Conservation (phyloP, 1,284 basidiomycete species). For the Sporisorium iseilematis-ciliati region DNA sequence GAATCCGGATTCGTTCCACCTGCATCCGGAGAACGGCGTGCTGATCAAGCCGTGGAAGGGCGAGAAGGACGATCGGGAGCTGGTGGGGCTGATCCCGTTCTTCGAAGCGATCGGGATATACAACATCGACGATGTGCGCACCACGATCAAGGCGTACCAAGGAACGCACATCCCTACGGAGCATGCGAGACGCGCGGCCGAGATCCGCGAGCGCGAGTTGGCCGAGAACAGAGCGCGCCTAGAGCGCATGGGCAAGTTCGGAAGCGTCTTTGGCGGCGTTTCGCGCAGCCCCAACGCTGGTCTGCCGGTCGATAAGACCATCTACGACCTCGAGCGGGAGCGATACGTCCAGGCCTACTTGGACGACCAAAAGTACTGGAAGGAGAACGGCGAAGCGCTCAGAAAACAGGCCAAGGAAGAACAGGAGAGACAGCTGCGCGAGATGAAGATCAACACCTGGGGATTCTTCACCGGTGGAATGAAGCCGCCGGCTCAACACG, state of each 20-base stretch:
- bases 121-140: constrained; percentile 79
- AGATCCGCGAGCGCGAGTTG: constrained; percentile 76
- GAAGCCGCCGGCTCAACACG: constrained; percentile 11
- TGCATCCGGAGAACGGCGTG: constrained; percentile 91
- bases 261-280: constrained; percentile 75
- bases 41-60: constrained; percentile 90
- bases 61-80: constrained; percentile 78
- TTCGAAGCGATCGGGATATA: constrained; percentile 79
- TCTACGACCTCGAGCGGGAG: constrained; percentile 88
- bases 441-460: constrained; percentile 69
- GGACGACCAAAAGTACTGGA: constrained; percentile 89
- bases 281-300: constrained; percentile 9
- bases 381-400: constrained; percentile 83
- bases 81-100: constrained; percentile 94
- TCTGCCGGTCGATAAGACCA: constrained; percentile 73
- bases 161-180: constrained; percentile 89
- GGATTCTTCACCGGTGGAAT: constrained; percentile 45
- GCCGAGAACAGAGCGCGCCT: constrained; percentile 66
- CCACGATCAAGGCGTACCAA: constrained; percentile 84
- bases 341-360: constrained; percentile 86
- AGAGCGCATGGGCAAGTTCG: constrained; percentile 39
- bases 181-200: constrained; percentile 87
- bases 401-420: constrained; percentile 84
- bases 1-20: constrained; percentile 79
- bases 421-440: constrained; percentile 79